Conservation (phyloP, 2,329 filamentous ascomycete genomes). For the Neopestalotiopsis clavispora region DNA sequence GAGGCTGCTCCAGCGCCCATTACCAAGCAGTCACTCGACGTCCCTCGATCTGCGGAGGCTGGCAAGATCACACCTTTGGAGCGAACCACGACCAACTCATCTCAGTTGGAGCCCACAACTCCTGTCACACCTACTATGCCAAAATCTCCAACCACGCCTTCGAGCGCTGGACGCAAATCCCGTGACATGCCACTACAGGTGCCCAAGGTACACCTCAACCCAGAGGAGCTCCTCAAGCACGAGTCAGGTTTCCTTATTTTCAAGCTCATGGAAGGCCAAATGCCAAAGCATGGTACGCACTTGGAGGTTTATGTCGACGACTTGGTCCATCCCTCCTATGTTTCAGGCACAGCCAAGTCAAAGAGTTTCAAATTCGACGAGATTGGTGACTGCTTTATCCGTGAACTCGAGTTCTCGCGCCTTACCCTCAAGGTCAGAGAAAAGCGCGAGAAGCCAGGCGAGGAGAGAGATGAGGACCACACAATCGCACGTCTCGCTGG, state of each 20-base stretch:
- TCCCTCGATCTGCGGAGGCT: conserved; percentile 41
- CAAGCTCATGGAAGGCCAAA: conserved; percentile 87
- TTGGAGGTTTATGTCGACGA: conserved; percentile 94
- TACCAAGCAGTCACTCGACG: conserved; percentile 35
- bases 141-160: conserved; percentile 45
- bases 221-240: conserved; percentile 81
- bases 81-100: conserved; percentile 31
- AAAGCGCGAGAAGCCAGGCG: conserved; percentile 74
- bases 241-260: conserved; percentile 95
- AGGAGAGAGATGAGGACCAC: conserved; percentile 70
- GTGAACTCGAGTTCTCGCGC: conserved; percentile 95
- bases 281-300: conserved; percentile 76
- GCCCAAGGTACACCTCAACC: conserved; percentile 78
- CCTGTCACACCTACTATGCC: conserved; percentile 45
- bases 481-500: conserved; percentile 83
- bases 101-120: conserved; percentile 30
- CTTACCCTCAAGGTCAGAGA: conserved; percentile 87
- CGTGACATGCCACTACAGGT: conserved; percentile 60
- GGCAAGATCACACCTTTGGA: conserved; percentile 50
- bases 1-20: conserved; percentile 35
- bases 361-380: conserved; percentile 81
- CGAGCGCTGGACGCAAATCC: conserved; percentile 42
- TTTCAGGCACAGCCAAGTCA: conserved; percentile 75
- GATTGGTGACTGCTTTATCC: conserved; percentile 93
- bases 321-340: conserved; percentile 88